Base-by-base conservation (phyloP, 768 basidiomycete genomes). In the Naematelia aurantialba region DNA sequence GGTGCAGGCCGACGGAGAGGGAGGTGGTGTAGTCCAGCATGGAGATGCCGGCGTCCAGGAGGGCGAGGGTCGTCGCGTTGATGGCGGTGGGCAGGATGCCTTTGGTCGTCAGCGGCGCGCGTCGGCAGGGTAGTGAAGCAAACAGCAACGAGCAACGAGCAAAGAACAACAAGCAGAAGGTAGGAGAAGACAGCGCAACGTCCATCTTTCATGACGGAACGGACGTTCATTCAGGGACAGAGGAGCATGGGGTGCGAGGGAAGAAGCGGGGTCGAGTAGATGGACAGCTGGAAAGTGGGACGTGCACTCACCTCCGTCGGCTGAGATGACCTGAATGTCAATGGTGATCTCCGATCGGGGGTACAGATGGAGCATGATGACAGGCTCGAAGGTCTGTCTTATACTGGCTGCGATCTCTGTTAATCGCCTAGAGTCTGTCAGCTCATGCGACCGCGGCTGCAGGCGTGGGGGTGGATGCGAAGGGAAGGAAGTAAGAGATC, bases 311-410 rank as follows among this genome's bases (percentile, higher is more conserved):
- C 81, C 79, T 42, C 96, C 96, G 69, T 99, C 96, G 73, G 92
- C 89, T 66, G 96, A 89, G 39, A 96, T 79, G 26, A 99, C 86
- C 76, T 94, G 91, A 5, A 99, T 82, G 76, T 86, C 89, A 60
- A 99, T 86, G 78, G 94, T 90, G 75, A 99, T 96, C 75, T 92
- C 87, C 30, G 89, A 89, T 50, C 96, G 86, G 21, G 94, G 94
- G 78, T 96, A 97, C 48, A 99, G 83, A 60, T 82, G 83, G 5
- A 89, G 88, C 74, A 91, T 89, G 22, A 99, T 84, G 56, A 94
- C 91, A 44, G 93, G 91, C 73, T 98, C 94, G 73, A 99, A 98
- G 0, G 96, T 98, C 27, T 89, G 86, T 79, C 90, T 89, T 62
- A 98, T 86, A 22, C 87, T 85, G 1, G 89, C 82, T 11, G 87